Conservation (phyloP, 495 filamentous ascomycete species). For the Penicillium manginii region DNA sequence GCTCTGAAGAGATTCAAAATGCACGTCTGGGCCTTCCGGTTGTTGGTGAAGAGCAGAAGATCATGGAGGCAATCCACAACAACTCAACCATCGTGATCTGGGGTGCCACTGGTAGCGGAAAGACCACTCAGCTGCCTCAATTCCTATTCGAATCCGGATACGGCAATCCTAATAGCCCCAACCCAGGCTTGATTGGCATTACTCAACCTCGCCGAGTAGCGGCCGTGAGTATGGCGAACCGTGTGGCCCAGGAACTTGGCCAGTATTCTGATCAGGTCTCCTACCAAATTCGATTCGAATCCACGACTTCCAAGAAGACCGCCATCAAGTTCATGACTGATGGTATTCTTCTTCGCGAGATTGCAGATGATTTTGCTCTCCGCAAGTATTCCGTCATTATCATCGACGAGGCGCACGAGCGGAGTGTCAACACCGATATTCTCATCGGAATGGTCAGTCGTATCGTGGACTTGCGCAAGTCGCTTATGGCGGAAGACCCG, state of each 20-base stretch:
- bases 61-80: slow-evolving; percentile 96
- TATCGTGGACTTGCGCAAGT: slow-evolving; percentile 77
- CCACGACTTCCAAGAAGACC: slow-evolving; percentile 77
- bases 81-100: slow-evolving; percentile 89
- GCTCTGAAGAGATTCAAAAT: slow-evolving; percentile 73
- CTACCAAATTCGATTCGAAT: slow-evolving; percentile 96
- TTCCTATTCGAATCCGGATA: slow-evolving; percentile 95
- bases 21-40: slow-evolving; percentile 82
- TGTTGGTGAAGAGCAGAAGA: slow-evolving; percentile 92
- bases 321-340: slow-evolving; percentile 99
- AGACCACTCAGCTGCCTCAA: slow-evolving; percentile 96
- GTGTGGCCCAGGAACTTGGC: slow-evolving; percentile 84
- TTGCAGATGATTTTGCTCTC: slow-evolving; percentile 85
- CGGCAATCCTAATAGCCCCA: slow-evolving; percentile 73
- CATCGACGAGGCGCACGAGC: slow-evolving; percentile 97
- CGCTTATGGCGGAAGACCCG: slow-evolving; percentile 64
- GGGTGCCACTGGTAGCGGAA: slow-evolving; percentile 94
- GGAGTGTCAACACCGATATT: slow-evolving; percentile 97
- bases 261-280: slow-evolving; percentile 70
- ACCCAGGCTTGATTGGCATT: slow-evolving; percentile 90
- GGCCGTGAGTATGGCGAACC: slow-evolving; percentile 92
- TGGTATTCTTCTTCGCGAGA: slow-evolving; percentile 90
- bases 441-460: slow-evolving; percentile 94
- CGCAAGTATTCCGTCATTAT: slow-evolving; percentile 93
- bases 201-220: slow-evolving; percentile 94